Conservation (phyloP, 768 basidiomycete genomes). For the Grammothele lineata region DNA sequence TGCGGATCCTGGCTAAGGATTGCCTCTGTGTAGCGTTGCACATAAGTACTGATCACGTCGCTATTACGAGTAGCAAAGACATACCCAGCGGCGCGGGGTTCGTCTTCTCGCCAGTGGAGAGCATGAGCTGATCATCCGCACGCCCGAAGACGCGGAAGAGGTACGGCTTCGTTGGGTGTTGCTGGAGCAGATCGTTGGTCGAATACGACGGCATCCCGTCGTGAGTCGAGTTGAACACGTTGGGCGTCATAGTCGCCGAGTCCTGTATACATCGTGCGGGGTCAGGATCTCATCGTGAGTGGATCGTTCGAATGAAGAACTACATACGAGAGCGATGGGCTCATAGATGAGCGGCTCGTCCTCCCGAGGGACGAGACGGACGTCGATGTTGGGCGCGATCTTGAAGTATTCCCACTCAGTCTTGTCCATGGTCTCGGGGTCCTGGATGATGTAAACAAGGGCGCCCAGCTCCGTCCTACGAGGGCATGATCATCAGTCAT, state of each 20-base stretch:
- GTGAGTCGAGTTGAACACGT: conserved; percentile 17
- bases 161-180: conserved; percentile 35
- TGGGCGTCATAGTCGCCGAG: conserved; percentile 11
- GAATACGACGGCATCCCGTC: conserved; percentile 34
- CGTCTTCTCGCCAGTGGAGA: conserved; percentile 37
- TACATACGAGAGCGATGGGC: conserved; percentile 14
- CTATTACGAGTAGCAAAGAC: not conserved
- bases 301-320: too few species aligned
- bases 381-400: conserved; percentile 15
- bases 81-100: conserved; percentile 1
- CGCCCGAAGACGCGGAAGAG: conserved; percentile 40
- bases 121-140: conserved; percentile 43
- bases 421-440: conserved; percentile 8
- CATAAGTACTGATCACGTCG: not conserved
- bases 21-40: conserved; percentile 20
- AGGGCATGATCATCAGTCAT: not conserved
- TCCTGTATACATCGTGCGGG: conserved; percentile 1
- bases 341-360: conserved; percentile 16
- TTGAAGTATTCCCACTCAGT: conserved; percentile 23
- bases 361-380: conserved; percentile 10
- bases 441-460: conserved; percentile 7
- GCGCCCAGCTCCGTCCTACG: conserved; percentile 15
- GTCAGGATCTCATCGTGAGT: not conserved
- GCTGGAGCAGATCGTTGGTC: conserved; percentile 37
- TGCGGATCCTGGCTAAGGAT: conserved; percentile 31